A percentile compares a stretch with the other conserved stretches of the same genome.
These are phyloP conservation scores for Penicillium maclennaniae DNA, from an alignment of 495 filamentous ascomycete species.

Conservation along the genomic window DNA sequence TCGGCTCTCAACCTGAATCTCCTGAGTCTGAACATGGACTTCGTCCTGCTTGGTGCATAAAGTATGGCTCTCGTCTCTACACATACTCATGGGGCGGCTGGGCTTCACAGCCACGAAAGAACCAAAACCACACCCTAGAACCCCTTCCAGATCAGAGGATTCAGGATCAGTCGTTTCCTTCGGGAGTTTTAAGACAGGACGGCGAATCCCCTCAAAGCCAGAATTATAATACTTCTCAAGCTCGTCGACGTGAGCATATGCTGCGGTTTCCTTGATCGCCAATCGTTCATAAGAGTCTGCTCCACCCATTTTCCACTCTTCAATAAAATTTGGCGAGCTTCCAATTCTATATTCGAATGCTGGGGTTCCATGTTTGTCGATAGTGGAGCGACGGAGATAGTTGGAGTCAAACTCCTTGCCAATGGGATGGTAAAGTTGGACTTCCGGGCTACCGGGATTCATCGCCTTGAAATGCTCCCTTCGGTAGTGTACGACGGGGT, in stretches of 20 bases:
- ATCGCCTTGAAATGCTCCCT: slow-evolving; percentile 5
- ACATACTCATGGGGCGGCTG: background rate
- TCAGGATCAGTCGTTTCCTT: background rate
- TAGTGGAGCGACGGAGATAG: slow-evolving; percentile 9
- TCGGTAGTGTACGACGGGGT: slow-evolving; percentile 19
- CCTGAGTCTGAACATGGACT: background rate
- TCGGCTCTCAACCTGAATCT: background rate
- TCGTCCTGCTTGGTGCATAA: background rate
- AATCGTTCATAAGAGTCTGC: slow-evolving; percentile 21
- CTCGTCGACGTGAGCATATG: slow-evolving; percentile 19
- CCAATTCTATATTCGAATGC: slow-evolving; percentile 17
- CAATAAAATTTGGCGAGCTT: background rate
- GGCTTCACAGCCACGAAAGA: background rate
- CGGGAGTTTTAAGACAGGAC: background rate
- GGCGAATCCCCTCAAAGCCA: background rate
- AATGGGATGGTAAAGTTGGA: slow-evolving; percentile 12
- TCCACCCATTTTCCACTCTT: slow-evolving; percentile 22
- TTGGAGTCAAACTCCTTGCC: background rate
- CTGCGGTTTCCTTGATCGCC: slow-evolving; percentile 12
- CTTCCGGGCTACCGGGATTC: background rate
- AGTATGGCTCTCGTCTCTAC: background rate
- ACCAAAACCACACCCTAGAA: background rate
- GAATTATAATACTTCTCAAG: slow-evolving; percentile 4
- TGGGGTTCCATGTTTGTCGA: slow-evolving; percentile 5
- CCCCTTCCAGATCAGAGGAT: background rate